A percentile compares a stretch with the other conserved stretches of the same genome.
phyloP scores from a whole-genome alignment of 2,329 filamentous ascomycete species.

The Graphiopsis chlorocephala region DNA sequence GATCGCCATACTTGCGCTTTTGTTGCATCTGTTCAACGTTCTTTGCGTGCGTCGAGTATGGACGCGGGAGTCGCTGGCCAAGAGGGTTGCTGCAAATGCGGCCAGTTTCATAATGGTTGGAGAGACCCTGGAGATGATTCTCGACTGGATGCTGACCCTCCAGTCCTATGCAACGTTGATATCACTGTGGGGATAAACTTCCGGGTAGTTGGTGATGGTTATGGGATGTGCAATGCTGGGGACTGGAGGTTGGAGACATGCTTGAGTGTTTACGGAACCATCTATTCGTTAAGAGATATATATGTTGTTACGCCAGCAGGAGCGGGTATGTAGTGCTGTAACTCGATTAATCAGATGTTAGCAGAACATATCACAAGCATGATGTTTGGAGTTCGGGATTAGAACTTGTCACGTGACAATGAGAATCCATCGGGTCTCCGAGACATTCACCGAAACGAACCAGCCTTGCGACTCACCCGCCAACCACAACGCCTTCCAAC shows the following conservation, averaged over 20 bases:
- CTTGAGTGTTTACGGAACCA: background rate
- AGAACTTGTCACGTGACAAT: background rate
- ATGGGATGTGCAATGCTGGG: background rate
- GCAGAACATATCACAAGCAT: background rate
- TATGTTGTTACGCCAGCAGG: background rate
- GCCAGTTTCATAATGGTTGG: background rate
- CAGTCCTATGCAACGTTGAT: background rate
- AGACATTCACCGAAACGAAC: constrained; percentile 7
- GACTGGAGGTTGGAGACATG: background rate
- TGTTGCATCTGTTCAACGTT: background rate
- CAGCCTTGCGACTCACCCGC: constrained; percentile 15
- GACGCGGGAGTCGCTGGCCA: background rate
- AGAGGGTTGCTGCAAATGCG: background rate
- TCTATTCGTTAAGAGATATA: background rate
- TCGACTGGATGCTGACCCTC: background rate
- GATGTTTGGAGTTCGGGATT: background rate
- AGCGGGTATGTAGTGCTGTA: background rate
- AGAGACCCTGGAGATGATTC: background rate
- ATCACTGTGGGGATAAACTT: background rate
- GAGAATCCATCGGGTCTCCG: constrained; percentile 6
- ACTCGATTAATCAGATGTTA: background rate
- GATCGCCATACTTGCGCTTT: background rate
- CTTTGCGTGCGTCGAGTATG: background rate
- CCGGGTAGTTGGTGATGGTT: background rate
- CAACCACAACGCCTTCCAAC: constrained; percentile 11